Evolutionary conservation across 768 basidiomycete genomes (phyloP).

Genomic region (Pleurotus platypus): DNA sequence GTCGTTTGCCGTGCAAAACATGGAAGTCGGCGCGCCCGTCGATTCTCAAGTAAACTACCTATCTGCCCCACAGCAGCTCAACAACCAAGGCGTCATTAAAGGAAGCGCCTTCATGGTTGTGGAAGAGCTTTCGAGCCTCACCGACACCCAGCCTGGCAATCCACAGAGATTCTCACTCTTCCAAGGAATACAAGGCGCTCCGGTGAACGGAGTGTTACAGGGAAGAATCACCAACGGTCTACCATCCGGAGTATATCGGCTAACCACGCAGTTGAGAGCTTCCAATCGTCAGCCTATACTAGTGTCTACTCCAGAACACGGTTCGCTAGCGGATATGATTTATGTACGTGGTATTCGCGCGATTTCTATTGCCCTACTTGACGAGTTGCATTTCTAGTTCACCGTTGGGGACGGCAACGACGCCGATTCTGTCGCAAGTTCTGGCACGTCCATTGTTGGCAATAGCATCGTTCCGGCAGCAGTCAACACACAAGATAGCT

Average conservation of each 20-base stretch:
- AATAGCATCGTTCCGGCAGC: neutral
- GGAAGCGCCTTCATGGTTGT: conserved; percentile 61
- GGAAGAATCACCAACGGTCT: conserved; percentile 52
- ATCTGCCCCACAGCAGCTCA: conserved; percentile 53
- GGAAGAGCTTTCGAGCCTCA: conserved; percentile 39
- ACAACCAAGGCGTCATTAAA: conserved; percentile 45
- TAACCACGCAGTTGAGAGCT: conserved; percentile 54
- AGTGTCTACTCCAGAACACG: conserved; percentile 59
- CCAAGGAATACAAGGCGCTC: conserved; percentile 44
- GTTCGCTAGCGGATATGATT: conserved; percentile 53
- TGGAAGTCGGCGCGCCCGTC: conserved; percentile 53
- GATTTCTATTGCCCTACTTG: neutral
- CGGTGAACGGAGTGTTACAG: conserved; percentile 43
- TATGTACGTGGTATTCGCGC: conserved; percentile 40
- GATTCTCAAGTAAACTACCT: conserved; percentile 53
- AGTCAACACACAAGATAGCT: neutral
- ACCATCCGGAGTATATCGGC: conserved; percentile 53
- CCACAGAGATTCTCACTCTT: conserved; percentile 56
- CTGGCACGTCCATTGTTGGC: neutral
- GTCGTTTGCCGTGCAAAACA: conserved; percentile 37
- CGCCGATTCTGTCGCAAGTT: neutral
- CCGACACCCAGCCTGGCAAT: conserved; percentile 42
- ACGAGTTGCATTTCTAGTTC: conserved; percentile 22
- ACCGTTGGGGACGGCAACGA: conserved; percentile 15
- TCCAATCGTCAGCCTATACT: conserved; percentile 59